phyloP scores from a whole-genome alignment of 164 flowering plant species.

The Annona cherimola region DNA sequence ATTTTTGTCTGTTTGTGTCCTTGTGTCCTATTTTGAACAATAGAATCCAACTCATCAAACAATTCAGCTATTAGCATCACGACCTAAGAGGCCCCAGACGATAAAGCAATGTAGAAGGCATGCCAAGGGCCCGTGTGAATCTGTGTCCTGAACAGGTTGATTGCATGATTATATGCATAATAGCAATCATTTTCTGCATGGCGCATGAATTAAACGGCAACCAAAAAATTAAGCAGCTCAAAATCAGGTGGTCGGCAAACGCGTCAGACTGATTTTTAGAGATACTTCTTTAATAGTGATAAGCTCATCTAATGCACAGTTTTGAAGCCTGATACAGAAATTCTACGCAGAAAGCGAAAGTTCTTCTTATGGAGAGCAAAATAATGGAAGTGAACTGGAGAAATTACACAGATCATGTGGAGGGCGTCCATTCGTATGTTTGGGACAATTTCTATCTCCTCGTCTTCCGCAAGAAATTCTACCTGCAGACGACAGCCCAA shows the following conservation, averaged over 20 bases:
- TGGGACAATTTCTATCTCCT: slow-evolving; percentile 69
- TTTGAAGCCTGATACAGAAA: not conserved
- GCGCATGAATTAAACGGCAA: not conserved
- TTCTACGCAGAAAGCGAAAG: not conserved
- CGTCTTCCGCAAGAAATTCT: slow-evolving; percentile 86
- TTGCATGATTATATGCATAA: not conserved
- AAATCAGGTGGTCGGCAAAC: not conserved
- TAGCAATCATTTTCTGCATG: not conserved
- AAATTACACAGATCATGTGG: slow-evolving; percentile 33
- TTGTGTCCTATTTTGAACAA: not conserved
- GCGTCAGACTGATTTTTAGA: not conserved
- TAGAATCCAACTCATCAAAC: not conserved
- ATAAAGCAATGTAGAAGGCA: not conserved
- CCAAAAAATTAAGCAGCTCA: not conserved
- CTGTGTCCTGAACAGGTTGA: not conserved
- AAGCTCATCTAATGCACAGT: not conserved
- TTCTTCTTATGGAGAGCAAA: not conserved
- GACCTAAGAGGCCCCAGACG: not conserved
- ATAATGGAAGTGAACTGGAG: not conserved
- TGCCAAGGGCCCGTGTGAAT: not conserved
- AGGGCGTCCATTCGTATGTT: slow-evolving; percentile 66
- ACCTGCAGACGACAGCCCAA: slow-evolving; percentile 31
- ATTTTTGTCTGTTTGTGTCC: not conserved
- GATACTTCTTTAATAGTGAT: not conserved
- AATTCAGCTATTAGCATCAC: not conserved